Conservation (phyloP, 2,329 filamentous ascomycete genomes). For the Venturia nashicola region DNA sequence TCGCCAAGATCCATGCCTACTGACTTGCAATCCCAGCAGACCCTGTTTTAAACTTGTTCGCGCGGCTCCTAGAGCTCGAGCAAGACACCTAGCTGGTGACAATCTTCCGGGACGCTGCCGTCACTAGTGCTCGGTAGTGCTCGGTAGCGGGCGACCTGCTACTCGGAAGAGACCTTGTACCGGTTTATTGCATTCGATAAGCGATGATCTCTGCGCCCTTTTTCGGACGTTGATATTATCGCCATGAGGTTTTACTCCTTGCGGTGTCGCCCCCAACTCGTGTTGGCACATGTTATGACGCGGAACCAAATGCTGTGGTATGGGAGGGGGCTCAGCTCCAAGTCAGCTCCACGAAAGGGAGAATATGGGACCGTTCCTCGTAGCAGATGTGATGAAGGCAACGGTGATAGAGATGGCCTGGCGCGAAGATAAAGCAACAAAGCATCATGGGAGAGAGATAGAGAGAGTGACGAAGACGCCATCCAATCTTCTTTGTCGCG, state of each 20-base stretch:
- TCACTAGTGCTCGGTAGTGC: background rate
- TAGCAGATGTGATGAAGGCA: no score
- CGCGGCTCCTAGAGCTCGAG: background rate
- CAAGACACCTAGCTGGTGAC: background rate
- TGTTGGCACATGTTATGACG: background rate
- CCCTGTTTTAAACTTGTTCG: background rate
- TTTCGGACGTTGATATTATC: background rate
- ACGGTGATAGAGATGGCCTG: background rate
- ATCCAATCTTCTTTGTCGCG: background rate
- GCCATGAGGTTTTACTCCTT: background rate
- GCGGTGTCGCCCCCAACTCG: background rate
- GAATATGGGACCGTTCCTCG: background rate
- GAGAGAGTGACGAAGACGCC: no score
- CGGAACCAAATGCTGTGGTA: background rate
- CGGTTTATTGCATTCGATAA: background rate
- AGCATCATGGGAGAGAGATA: background rate
- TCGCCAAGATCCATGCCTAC: background rate
- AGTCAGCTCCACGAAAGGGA: background rate
- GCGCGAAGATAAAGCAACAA: background rate
- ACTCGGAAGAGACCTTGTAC: background rate
- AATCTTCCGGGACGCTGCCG: background rate
- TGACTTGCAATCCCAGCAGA: background rate
- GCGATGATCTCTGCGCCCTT: background rate
- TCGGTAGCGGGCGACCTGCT: background rate
- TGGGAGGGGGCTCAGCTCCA: background rate